Percentiles rank a stretch among this genome's conserved stretches.
Conservation (phyloP, 148 eudicot genomes). For the Vaccinium darrowii region DNA sequence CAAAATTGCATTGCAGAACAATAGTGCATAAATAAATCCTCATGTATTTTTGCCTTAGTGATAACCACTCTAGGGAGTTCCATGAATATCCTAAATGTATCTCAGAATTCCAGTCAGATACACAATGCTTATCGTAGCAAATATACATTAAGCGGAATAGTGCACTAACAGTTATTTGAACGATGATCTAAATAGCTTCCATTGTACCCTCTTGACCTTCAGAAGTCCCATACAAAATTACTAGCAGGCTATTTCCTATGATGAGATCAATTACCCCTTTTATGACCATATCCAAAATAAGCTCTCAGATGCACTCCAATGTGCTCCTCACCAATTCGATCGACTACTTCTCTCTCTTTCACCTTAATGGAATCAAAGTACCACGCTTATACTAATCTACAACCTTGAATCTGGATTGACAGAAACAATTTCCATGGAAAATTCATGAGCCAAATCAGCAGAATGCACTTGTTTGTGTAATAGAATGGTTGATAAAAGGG, state of each 20-base stretch:
- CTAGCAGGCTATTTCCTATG: not conserved
- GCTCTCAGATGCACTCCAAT: too few species aligned
- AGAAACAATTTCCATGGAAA: not conserved
- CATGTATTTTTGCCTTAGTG: not conserved
- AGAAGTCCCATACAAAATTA: not conserved
- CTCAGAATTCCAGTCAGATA: not conserved
- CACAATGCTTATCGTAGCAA: not conserved
- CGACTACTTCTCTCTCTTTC: not conserved
- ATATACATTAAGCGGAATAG: not conserved
- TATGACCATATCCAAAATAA: not conserved
- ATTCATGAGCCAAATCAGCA: not conserved
- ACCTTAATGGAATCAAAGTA: not conserved
- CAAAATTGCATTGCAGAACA: not conserved
- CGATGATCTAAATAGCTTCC: not conserved
- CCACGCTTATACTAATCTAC: not conserved
- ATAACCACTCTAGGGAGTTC: not conserved
- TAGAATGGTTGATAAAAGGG: not conserved
- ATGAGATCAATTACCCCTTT: not conserved
- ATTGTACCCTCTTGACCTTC: conserved; percentile 2
- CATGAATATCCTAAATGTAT: not conserved
- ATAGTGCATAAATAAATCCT: not conserved
- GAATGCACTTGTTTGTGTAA: not conserved
- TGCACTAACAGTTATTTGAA: not conserved
- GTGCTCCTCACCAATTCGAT: not conserved
- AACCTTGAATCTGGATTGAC: not conserved